phyloP scores from a whole-genome alignment of 1,284 basidiomycete genomes.

The Rhodotorula sp. region DNA sequence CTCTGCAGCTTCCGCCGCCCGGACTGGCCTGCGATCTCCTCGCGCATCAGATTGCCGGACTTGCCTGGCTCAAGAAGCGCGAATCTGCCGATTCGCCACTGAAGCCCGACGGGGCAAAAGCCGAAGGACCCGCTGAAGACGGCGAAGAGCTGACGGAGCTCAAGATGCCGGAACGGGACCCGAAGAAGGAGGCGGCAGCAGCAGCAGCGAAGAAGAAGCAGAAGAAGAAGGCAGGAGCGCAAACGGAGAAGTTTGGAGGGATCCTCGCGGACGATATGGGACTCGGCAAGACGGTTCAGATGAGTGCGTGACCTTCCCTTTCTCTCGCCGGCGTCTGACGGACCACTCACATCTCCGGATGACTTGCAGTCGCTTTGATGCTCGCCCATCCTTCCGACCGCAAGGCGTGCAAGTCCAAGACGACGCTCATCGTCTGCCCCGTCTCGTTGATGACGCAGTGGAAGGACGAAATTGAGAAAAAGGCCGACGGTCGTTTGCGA shows the following conservation, averaged over 20 bases:
- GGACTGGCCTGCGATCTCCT: constrained; percentile 37
- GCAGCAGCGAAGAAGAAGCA: neutral
- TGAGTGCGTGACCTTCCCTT: neutral
- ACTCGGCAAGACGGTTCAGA: constrained; percentile 44
- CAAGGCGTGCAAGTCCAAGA: constrained; percentile 21
- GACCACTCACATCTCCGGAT: constrained; percentile 9
- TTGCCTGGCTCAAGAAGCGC: constrained; percentile 41
- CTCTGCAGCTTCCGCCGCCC: constrained; percentile 1
- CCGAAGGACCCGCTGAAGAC: neutral
- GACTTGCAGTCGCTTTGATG: constrained; percentile 32
- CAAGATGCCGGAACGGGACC: neutral
- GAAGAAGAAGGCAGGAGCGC: neutral
- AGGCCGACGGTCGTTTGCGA: constrained; percentile 64
- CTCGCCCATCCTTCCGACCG: constrained; percentile 35
- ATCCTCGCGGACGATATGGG: constrained; percentile 46
- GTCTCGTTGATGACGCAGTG: constrained; percentile 82
- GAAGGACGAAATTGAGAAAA: constrained; percentile 78
- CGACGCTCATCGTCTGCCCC: constrained; percentile 47
- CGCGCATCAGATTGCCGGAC: constrained; percentile 41
- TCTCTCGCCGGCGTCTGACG: neutral
- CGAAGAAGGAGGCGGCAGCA: no score
- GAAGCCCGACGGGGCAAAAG: neutral
- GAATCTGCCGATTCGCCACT: constrained; percentile 12
- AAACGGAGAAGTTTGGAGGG: constrained; percentile 40
- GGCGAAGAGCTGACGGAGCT: neutral